Evolutionary conservation across 768 basidiomycete genomes (phyloP).

Genomic region (Naganishia friedmannii): DNA sequence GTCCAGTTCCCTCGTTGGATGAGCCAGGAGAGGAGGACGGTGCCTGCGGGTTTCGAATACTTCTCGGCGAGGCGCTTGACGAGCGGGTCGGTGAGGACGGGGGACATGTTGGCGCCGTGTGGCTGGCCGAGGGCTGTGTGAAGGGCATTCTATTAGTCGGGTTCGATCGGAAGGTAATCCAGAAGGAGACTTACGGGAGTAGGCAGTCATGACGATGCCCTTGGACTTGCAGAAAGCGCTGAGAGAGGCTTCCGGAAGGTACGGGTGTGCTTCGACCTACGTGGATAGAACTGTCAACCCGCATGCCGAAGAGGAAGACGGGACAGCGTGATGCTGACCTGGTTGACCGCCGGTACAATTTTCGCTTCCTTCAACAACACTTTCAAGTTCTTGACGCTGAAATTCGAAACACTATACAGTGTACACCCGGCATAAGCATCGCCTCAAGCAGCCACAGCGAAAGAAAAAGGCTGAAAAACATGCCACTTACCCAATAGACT

Average conservation of each 20-base stretch:
- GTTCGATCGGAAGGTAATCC: no score
- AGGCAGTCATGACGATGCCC: slow-evolving; percentile 59
- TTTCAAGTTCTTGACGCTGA: slow-evolving; percentile 57
- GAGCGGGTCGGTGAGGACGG: slow-evolving; percentile 57
- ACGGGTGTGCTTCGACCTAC: slow-evolving; percentile 57
- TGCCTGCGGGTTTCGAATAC: slow-evolving; percentile 58
- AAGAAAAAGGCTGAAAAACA: no score
- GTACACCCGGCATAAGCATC: no score
- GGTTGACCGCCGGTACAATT: slow-evolving; percentile 57
- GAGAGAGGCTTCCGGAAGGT: slow-evolving; percentile 58
- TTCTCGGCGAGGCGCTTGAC: slow-evolving; percentile 57
- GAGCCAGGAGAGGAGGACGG: slow-evolving; percentile 61
- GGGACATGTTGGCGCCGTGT: slow-evolving; percentile 43
- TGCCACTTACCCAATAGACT: slow-evolving; percentile 32
- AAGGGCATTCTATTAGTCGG: no score
- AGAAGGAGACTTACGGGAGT: slow-evolving; percentile 53
- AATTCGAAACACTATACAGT: slow-evolving; percentile 60
- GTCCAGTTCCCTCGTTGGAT: slow-evolving; percentile 54
- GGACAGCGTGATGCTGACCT: slow-evolving; percentile 43
- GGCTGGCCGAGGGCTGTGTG: slow-evolving; percentile 46
- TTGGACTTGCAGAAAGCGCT: slow-evolving; percentile 57
- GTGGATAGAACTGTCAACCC: neutral
- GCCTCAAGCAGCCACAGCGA: no score
- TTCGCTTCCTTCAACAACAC: slow-evolving; percentile 53
- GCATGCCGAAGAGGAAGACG: neutral